A percentile compares a stretch with the other conserved stretches of the same genome.
Evolutionary conservation across 116 monocot species (phyloP).

Genomic region (Posidonia oceanica): DNA sequence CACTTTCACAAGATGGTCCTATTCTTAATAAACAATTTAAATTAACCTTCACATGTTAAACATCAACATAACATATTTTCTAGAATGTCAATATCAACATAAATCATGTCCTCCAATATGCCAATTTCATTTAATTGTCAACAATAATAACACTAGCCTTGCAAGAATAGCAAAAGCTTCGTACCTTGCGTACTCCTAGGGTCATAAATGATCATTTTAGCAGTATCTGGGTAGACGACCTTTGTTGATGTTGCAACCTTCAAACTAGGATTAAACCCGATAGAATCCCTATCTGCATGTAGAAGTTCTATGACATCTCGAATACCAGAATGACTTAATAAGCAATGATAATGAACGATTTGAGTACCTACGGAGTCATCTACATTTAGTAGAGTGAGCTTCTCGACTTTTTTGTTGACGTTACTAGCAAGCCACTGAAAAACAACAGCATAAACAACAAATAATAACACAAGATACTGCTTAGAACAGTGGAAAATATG

Average conservation of each 20-base stretch:
- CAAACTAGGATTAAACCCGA: slow-evolving; percentile 15
- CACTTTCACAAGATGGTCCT: no score
- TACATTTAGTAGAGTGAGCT: slow-evolving; percentile 27
- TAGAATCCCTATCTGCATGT: slow-evolving; percentile 30
- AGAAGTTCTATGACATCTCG: slow-evolving; percentile 4
- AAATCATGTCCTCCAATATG: neutral
- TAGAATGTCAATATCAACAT: no score
- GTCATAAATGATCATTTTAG: slow-evolving; percentile 80
- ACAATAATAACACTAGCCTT: neutral
- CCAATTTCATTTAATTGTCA: neutral
- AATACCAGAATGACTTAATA: neutral
- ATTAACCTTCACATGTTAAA: no score
- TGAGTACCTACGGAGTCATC: slow-evolving; percentile 34
- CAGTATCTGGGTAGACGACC: slow-evolving; percentile 69
- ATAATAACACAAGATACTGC: no score
- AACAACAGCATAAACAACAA: neutral
- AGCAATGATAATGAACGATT: neutral
- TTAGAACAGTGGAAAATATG: no score
- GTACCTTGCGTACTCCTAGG: slow-evolving; percentile 69
- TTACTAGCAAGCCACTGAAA: slow-evolving; percentile 85
- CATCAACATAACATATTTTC: no score
- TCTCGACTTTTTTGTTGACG: slow-evolving; percentile 46
- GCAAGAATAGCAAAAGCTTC: neutral
- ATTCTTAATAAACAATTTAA: no score
- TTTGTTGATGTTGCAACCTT: slow-evolving; percentile 34